Evolutionary conservation across 345 rosid species (phyloP), one percentile per base, ranked within the genome.

Genomic region (Heritiera fomes): DNA sequence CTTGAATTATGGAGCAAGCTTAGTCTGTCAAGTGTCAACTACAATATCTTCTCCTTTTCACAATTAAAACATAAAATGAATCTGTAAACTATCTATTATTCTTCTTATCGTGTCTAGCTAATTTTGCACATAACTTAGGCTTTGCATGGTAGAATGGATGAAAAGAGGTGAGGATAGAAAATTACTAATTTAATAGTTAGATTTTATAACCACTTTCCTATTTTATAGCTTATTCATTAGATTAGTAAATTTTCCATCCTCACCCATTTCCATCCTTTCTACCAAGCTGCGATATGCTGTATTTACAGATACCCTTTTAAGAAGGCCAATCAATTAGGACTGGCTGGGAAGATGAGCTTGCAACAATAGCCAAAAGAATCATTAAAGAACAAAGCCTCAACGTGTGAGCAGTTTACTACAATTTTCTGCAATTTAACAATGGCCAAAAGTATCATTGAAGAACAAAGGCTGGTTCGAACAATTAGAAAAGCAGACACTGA

Each of bases 341-440:
- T 52, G 84, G 80, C 18, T 81, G 80, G 84, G 80, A 81, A 77
- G 68, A 77, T 45, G 83, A 81, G 30, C 32, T 76, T 71, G 72
- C 73, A 38, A 41, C 3, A 28, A 77, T 71, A 10, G 83, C 83
- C 71, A 76, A 63, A 63, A 81, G 66, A 9, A 81, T 76, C 32
- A 62, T 81, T 28, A 67, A 81, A 81, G 80, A 81, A 52, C 80
- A 76, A 77, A 76, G 58, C 28, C 43, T 68, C 49, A 55, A 32
- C 23, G 50, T 50, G 83, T 81, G 10, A 71, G 74, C 45, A 9
- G 28, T 53, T 52, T 41, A 17, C 55, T n/a, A 10, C 15, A 38
- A 78, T 69, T 18, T 17, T 67, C 53, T 67, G 1, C 49, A 8
- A 63, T 34, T 61, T 63, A 32, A 8, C 67, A 7, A 56, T 18